Conservation (phyloP, 208 protist genomes). For the Leishmania tarentolae region DNA sequence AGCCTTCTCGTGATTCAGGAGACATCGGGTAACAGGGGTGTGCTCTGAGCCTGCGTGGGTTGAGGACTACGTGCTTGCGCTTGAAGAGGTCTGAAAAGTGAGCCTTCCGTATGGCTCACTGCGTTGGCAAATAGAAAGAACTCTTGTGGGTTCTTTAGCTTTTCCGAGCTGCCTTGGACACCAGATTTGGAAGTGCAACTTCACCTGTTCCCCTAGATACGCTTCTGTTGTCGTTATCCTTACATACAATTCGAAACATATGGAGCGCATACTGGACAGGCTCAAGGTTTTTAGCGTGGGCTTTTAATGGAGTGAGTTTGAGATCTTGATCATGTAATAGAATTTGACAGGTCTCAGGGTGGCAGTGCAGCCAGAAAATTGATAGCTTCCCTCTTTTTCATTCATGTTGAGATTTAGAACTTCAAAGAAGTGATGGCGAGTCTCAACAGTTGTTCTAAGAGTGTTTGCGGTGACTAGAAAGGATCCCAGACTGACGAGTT, state of each 20-base stretch:
- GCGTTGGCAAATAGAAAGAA: background rate
- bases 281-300: conserved; percentile 23
- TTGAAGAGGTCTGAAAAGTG: conserved; percentile 28
- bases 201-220: conserved; percentile 22
- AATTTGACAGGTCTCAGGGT: conserved; percentile 15
- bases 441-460: conserved; percentile 21
- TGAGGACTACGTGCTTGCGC: conserved; percentile 24
- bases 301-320: conserved; percentile 26
- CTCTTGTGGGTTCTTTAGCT: conserved; percentile 15
- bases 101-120: conserved; percentile 1
- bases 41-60: conserved; percentile 19
- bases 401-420: conserved; percentile 26
- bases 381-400: conserved; percentile 15
- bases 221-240: conserved; percentile 26
- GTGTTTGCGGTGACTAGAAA: conserved; percentile 7
- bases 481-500: background rate
- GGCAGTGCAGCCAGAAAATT: conserved; percentile 7
- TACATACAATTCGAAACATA: conserved; percentile 14
- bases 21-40: conserved; percentile 27
- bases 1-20: conserved; percentile 9
- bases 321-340: conserved; percentile 31
- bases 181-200: conserved; percentile 29
- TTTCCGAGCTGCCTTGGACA: conserved; percentile 18
- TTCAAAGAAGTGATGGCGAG: conserved; percentile 36
- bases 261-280: conserved; percentile 9